Base-by-base conservation (phyloP, 202 grass and related monocot species). In the Sporobolus alterniflorus region DNA sequence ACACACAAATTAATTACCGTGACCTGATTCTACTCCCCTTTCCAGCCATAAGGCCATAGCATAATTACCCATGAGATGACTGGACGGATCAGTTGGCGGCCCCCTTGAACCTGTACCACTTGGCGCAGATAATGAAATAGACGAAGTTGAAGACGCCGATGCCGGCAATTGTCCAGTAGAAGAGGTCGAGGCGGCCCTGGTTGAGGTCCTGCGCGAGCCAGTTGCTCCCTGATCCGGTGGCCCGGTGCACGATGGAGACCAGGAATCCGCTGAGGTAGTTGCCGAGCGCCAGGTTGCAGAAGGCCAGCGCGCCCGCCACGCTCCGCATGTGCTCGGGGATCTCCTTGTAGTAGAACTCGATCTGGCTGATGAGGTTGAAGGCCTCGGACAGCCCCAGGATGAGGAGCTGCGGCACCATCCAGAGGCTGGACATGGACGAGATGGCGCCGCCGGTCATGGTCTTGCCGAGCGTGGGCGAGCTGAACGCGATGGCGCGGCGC, bases 291-390 rank as follows among this genome's bases (percentile, higher is more conserved):
- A 99, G 85, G 74, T 94, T 96, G 72, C 89, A 81, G 84, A 97
- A 99, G 14, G 92, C 85, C 24, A 97, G 82, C 40, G 93, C 87
- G 20, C 97, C 97, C 1, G 93, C 93, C 3, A 99, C 85, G 71
- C 97, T 99, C 69, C 93, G 64, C 97, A 99, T 99, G 91, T 97
- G 94, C 84, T 99, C 97, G 5, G 97, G 97, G 40, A 99, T 94
- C 64, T 99, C 91, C 88, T 94, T 97, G 89, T 99, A 99, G 86
- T 92, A 97, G 84, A 99, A 96, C 91, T 99, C 97, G 24, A 99
- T 90, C 67, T 94, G 97, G 80, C 97, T 93, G 82, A 99, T 92
- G 71, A 99, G 68, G 83, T 94, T 94, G 69, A 96, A 96, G 0
- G 97, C 97, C 77, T 99, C 97, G 0, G 93, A 83, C 25, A 99